Conservation (phyloP, 306 rosid species). For the Pachyrhizus erosus region DNA sequence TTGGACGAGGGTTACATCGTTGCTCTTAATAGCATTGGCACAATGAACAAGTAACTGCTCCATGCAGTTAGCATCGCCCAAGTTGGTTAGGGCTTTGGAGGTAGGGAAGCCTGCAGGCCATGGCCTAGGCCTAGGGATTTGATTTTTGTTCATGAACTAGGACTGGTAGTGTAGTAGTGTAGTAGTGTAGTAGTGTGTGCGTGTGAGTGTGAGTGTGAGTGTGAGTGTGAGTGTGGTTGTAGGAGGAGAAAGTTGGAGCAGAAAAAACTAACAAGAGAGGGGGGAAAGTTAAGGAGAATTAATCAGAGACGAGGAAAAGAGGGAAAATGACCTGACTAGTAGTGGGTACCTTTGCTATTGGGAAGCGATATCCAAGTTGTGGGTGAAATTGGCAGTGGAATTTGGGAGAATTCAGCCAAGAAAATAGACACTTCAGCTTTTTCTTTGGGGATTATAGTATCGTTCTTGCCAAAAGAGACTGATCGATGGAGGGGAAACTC, state of each 20-base stretch:
- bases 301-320: slow-evolving; percentile 28
- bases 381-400: slow-evolving; percentile 36
- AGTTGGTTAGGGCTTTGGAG: slow-evolving; percentile 58
- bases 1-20: slow-evolving; percentile 85
- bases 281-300: slow-evolving; percentile 12
- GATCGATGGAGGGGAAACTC: slow-evolving; percentile 40
- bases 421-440: slow-evolving; percentile 51
- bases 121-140: slow-evolving; percentile 56
- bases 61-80: slow-evolving; percentile 90
- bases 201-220: no score
- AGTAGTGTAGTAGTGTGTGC: no score
- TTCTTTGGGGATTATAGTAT: slow-evolving; percentile 21
- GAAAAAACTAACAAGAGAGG: not conserved
- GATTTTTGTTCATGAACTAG: slow-evolving; percentile 79
- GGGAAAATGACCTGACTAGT: slow-evolving; percentile 74
- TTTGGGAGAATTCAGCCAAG: slow-evolving; percentile 31
- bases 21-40: slow-evolving; percentile 83
- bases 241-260: not conserved
- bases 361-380: slow-evolving; percentile 52
- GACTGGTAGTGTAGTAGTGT: no score
- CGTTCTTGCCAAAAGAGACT: slow-evolving; percentile 45
- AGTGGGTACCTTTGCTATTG: slow-evolving; percentile 50
- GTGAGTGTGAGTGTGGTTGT: not conserved
- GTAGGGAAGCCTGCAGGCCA: slow-evolving; percentile 79
- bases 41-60: slow-evolving; percentile 89